Conservation (phyloP, 2,329 filamentous ascomycete species). For the Aspergillus phoenicis region DNA sequence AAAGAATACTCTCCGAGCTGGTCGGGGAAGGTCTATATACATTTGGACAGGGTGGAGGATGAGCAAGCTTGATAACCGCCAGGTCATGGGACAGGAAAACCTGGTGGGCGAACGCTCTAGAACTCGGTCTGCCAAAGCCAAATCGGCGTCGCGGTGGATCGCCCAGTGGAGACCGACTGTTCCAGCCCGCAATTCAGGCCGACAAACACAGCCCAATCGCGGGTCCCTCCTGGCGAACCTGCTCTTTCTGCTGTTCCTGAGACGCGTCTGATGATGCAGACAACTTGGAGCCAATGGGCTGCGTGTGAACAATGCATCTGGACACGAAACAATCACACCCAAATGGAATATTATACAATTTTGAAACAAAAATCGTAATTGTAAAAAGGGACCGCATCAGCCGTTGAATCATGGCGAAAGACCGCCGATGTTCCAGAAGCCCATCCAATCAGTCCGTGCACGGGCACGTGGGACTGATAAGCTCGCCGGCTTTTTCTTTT, state of each 20-base stretch:
- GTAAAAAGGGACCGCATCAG: background rate
- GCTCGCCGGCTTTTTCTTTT: background rate
- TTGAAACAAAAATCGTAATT: background rate
- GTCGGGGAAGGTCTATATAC: conserved; percentile 4
- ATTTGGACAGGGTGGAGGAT: background rate
- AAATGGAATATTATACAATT: background rate
- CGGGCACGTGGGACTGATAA: conserved; percentile 8
- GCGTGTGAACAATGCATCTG: too few species aligned
- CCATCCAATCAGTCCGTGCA: background rate
- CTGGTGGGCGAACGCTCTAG: conserved; percentile 5
- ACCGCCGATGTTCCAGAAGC: background rate
- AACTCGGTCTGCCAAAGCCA: conserved; percentile 4
- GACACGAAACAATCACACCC: too few species aligned
- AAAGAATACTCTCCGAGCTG: background rate
- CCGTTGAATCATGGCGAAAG: background rate
- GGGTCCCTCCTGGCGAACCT: background rate
- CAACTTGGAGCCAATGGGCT: too few species aligned
- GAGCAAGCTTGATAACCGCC: background rate
- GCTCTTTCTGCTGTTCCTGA: background rate
- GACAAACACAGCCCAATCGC: conserved; percentile 10
- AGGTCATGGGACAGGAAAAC: conserved; percentile 10
- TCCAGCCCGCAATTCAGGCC: conserved; percentile 10
- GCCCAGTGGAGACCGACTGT: conserved; percentile 1
- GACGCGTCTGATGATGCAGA: background rate
- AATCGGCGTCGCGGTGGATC: conserved; percentile 3